Conservation (phyloP, 1,139 yeast species). For the Tardiomyces blankii region DNA sequence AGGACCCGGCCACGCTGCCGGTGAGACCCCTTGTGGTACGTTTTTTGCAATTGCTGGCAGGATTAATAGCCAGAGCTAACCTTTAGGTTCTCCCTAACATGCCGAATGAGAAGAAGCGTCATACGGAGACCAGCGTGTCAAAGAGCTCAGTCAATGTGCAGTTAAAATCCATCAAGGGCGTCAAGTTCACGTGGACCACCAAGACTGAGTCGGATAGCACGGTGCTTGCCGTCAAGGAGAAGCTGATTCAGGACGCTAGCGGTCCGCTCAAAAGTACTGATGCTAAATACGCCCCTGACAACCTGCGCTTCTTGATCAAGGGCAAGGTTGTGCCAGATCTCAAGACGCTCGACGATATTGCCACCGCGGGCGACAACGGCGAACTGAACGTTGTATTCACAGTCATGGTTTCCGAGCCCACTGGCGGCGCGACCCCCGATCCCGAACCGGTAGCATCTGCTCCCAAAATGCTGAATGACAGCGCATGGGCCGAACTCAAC, state of each 20-base stretch:
- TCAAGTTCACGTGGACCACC: conserved; percentile 19
- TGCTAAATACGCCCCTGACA: conserved; percentile 8
- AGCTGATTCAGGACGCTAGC: conserved; percentile 19
- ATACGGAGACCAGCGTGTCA: background rate
- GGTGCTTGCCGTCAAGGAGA: conserved; percentile 20
- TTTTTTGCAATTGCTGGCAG: background rate
- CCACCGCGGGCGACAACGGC: conserved; percentile 7
- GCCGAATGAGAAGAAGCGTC: background rate
- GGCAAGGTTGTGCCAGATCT: conserved; percentile 22
- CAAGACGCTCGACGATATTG: conserved; percentile 7
- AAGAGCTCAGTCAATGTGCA: conserved; percentile 9
- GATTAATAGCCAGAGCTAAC: no score
- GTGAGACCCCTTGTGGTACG: background rate
- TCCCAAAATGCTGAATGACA: background rate
- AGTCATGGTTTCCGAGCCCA: conserved; percentile 11
- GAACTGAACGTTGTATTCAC: conserved; percentile 12
- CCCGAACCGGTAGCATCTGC: conserved; percentile 4
- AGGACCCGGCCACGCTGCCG: background rate
- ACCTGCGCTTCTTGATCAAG: conserved; percentile 18
- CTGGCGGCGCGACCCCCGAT: conserved; percentile 6
- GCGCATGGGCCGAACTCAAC: background rate
- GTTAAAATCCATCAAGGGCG: conserved; percentile 20
- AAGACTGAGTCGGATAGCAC: conserved; percentile 11
- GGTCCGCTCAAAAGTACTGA: conserved; percentile 13
- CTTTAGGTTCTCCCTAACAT: background rate